These are phyloP conservation scores for Striga asiatica DNA, from an alignment of 257 asterid genomes.

Conservation along the genomic window DNA sequence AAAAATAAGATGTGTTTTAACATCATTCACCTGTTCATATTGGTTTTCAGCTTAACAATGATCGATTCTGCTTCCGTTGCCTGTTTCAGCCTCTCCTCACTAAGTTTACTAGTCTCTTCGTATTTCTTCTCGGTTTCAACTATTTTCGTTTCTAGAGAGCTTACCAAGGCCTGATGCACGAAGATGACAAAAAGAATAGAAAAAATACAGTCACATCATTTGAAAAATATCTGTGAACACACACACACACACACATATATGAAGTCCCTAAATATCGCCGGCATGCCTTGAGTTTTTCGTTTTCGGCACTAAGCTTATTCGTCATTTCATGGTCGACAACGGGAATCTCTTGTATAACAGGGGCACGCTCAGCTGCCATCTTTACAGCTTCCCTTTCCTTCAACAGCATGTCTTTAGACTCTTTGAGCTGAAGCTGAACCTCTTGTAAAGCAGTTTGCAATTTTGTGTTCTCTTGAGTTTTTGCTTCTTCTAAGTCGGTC, in stretches of 20 bases:
- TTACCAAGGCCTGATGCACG: slow-evolving; percentile 55
- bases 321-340: slow-evolving; percentile 76
- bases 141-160: slow-evolving; percentile 74
- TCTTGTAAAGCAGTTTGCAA: slow-evolving; percentile 72
- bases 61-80: slow-evolving; percentile 86
- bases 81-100: slow-evolving; percentile 91
- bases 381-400: slow-evolving; percentile 63
- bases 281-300: slow-evolving; percentile 69
- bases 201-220: not conserved
- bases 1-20: no score
- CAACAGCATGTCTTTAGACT: slow-evolving; percentile 55
- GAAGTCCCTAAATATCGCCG: no score
- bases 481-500: slow-evolving; percentile 92
- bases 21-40: slow-evolving; percentile 87
- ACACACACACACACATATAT: no score
- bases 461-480: slow-evolving; percentile 81
- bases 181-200: slow-evolving; percentile 1
- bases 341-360: slow-evolving; percentile 76
- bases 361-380: slow-evolving; percentile 48
- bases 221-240: no score
- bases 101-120: slow-evolving; percentile 83
- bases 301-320: slow-evolving; percentile 71
- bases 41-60: slow-evolving; percentile 74
- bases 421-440: slow-evolving; percentile 67
- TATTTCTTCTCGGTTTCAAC: slow-evolving; percentile 83